Evolutionary conservation across 441 rosid species (phyloP).

Genomic region (Erodium texanum): DNA sequence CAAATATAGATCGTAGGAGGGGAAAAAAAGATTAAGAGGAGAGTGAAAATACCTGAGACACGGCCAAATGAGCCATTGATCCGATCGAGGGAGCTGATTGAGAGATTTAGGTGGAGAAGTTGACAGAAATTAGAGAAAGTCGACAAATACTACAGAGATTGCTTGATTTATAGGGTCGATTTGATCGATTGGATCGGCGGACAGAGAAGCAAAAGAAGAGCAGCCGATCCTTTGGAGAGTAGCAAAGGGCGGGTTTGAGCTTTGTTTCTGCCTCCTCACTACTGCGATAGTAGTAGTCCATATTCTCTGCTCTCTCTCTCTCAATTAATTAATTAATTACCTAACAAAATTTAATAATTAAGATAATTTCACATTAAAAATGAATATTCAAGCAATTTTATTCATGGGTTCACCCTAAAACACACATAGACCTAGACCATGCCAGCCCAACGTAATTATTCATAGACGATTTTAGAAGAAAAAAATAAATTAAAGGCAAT

Average conservation of each 20-base stretch:
- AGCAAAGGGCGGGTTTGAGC: not conserved
- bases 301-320: not conserved
- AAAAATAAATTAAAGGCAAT: too few species aligned
- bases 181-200: not conserved
- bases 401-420: too few species aligned
- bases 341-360: too few species aligned
- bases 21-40: not conserved
- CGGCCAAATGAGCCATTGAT: conserved; percentile 3
- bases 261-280: not conserved
- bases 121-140: not conserved
- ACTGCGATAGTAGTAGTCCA: not conserved
- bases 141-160: not conserved
- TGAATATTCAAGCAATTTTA: too few species aligned
- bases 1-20: not conserved
- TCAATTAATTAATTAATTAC: too few species aligned
- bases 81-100: not conserved
- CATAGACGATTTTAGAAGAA: too few species aligned
- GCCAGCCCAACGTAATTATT: too few species aligned
- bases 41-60: not conserved
- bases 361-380: too few species aligned
- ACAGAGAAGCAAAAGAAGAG: not conserved
- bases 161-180: conserved; percentile 1
- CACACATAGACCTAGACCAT: too few species aligned
- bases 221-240: conserved; percentile 2
- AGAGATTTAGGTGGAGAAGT: not conserved